These are phyloP conservation scores for Parathielavia hyrcaniae DNA, from an alignment of 495 filamentous ascomycete genomes.

Conservation along the genomic window DNA sequence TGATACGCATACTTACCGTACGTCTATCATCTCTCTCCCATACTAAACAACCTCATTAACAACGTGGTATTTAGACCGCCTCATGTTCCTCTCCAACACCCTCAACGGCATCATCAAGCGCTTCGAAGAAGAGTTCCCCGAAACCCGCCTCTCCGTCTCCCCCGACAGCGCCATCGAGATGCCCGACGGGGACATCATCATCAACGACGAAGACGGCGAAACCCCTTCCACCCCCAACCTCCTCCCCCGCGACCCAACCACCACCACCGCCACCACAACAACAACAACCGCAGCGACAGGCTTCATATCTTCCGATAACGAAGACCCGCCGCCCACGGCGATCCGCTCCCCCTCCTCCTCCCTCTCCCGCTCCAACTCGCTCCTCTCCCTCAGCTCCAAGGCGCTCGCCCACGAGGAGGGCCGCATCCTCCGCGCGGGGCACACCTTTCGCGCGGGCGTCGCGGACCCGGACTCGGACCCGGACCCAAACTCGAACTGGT, in stretches of 20 bases:
- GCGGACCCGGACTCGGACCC: conserved; percentile 10
- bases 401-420: conserved; percentile 85
- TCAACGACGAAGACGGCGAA: conserved; percentile 22
- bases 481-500: conserved; percentile 9
- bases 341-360: conserved; percentile 32
- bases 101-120: conserved; percentile 85
- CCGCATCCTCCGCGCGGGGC: conserved; percentile 75
- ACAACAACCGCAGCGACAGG: not conserved
- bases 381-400: conserved; percentile 71
- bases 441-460: conserved; percentile 62
- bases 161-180: conserved; percentile 21
- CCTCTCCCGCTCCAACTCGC: conserved; percentile 65
- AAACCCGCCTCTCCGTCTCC: conserved; percentile 56
- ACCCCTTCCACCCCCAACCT: conserved; percentile 3
- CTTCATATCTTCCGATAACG: conserved; percentile 33
- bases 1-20: conserved; percentile 67
- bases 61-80: conserved; percentile 49
- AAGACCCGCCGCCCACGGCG: conserved; percentile 36
- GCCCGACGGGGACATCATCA: conserved; percentile 19
- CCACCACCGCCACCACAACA: too few species aligned
- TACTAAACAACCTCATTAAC: not conserved
- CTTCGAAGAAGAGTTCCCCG: conserved; percentile 93
- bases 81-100: conserved; percentile 85
- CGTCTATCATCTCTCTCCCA: conserved; percentile 32
- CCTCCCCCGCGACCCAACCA: not conserved